Percentiles rank a stretch among this genome's conserved stretches.
phyloP scores from a whole-genome alignment of 148 eudicot species.

The Rhododendron williamsianum region DNA sequence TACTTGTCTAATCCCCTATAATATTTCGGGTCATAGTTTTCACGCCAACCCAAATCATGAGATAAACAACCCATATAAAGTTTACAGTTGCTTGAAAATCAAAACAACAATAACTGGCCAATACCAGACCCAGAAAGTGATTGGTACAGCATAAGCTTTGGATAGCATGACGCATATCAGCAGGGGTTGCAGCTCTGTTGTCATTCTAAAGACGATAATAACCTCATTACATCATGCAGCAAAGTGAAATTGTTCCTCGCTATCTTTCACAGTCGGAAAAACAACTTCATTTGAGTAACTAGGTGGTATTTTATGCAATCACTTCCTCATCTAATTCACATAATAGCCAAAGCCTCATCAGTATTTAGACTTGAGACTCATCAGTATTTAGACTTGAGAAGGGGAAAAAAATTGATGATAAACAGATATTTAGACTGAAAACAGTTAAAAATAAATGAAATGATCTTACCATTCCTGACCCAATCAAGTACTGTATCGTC shows the following conservation, averaged over 20 bases:
- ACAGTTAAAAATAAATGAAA: background rate
- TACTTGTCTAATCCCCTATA: background rate
- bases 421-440: background rate
- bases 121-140: background rate
- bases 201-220: background rate
- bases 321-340: background rate
- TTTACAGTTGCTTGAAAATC: background rate
- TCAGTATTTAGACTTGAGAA: background rate
- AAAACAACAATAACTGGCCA: background rate
- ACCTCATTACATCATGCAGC: background rate
- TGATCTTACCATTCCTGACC: slow-evolving; percentile 25
- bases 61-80: background rate
- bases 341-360: background rate
- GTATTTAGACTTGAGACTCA: background rate
- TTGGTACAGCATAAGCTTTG: background rate
- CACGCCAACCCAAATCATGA: background rate
- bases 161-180: background rate
- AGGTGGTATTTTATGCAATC: background rate
- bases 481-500: slow-evolving; percentile 27
- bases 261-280: background rate
- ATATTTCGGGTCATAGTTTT: background rate
- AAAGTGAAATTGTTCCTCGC: background rate
- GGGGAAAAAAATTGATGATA: background rate
- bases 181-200: background rate
- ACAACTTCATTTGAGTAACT: background rate